A percentile compares a stretch with the other conserved stretches of the same genome.
Evolutionary conservation across 768 basidiomycete species (phyloP).

Genomic region (Dictyophora rubrovolvata): DNA sequence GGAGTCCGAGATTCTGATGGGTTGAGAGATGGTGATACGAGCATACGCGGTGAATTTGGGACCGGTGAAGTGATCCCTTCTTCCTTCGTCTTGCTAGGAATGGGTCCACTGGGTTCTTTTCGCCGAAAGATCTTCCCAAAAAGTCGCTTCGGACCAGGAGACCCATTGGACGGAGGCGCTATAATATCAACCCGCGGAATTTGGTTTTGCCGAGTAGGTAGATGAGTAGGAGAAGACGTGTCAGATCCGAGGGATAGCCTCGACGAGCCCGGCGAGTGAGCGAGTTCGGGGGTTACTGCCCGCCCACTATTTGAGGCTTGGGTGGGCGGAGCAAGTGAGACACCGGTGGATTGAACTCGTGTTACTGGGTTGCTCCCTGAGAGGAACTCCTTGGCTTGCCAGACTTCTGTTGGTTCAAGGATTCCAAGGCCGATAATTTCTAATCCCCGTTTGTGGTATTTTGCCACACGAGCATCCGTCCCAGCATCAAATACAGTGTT

Average conservation of each 20-base stretch:
- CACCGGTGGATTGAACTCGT: not conserved
- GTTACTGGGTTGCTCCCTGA: constrained; percentile 13
- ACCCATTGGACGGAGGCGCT: constrained; percentile 17
- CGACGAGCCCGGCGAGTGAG: constrained; percentile 24
- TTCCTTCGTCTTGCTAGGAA: not conserved
- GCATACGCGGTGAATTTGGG: constrained; percentile 5
- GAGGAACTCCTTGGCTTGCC: constrained; percentile 30
- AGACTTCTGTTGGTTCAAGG: constrained; percentile 72
- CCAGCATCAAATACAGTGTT: constrained; percentile 83
- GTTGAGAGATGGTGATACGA: constrained; percentile 9
- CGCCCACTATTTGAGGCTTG: not conserved
- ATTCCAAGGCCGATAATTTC: constrained; percentile 70
- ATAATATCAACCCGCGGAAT: constrained; percentile 8
- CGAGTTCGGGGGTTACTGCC: constrained; percentile 5
- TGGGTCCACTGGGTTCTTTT: constrained; percentile 22
- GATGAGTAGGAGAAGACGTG: not conserved
- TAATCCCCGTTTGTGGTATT: constrained; percentile 56
- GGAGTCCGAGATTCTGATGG: constrained; percentile 2
- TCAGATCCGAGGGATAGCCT: constrained; percentile 22
- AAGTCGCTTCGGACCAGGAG: constrained; percentile 43
- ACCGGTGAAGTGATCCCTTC: constrained; percentile 13
- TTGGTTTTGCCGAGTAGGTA: constrained; percentile 14
- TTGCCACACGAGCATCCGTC: constrained; percentile 78
- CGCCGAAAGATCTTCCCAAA: constrained; percentile 68
- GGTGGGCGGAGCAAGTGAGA: not conserved